Conservation (phyloP, 2,329 filamentous ascomycete genomes). For the Epichloe uncinata region DNA sequence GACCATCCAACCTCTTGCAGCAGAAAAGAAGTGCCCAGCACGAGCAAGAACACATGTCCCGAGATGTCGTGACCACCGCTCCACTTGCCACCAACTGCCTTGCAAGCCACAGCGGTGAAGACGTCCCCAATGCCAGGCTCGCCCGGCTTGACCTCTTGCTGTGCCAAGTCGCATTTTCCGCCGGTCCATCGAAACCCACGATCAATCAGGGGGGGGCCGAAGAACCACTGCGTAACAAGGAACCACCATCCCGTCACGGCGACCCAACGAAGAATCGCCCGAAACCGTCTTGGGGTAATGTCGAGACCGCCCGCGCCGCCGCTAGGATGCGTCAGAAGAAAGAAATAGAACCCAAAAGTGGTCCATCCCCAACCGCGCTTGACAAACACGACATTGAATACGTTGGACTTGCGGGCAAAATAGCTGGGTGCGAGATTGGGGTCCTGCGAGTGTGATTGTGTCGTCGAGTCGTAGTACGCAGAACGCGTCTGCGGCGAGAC, state of each 20-base stretch:
- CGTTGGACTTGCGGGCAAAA: conserved; percentile 86
- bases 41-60: conserved; percentile 87
- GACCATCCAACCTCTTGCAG: conserved; percentile 64
- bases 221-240: conserved; percentile 90
- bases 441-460: conserved; percentile 50
- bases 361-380: conserved; percentile 95
- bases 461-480: conserved; percentile 45
- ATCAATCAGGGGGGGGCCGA: conserved; percentile 82
- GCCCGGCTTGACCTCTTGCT: conserved; percentile 32
- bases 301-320: conserved; percentile 18
- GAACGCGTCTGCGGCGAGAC: conserved; percentile 60
- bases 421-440: conserved; percentile 56
- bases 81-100: conserved; percentile 71
- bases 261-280: conserved; percentile 54
- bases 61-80: conserved; percentile 91
- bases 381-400: conserved; percentile 88
- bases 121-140: conserved; percentile 34
- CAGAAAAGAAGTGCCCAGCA: conserved; percentile 69
- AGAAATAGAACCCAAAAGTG: conserved; percentile 56
- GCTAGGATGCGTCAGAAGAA: conserved; percentile 55
- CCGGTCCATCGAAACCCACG: conserved; percentile 80
- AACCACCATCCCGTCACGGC: conserved; percentile 70
- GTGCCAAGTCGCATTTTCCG: conserved; percentile 59
- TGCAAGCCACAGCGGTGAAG: conserved; percentile 68
- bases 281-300: conserved; percentile 26